Conservation (phyloP, 805 yeast species). For the Wickerhamomyces ciferrii region DNA sequence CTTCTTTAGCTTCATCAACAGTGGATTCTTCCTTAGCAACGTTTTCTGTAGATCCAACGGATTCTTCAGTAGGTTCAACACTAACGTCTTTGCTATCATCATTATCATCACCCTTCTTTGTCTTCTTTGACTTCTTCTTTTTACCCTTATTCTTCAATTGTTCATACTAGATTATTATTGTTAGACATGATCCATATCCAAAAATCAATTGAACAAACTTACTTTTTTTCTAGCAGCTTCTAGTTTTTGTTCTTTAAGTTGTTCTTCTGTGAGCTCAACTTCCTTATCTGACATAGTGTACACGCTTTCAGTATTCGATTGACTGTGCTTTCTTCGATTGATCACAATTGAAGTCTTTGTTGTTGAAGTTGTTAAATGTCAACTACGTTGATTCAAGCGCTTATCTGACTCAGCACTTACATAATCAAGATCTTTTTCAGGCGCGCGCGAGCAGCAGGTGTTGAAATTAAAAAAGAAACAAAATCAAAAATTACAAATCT, state of each 20-base stretch:
- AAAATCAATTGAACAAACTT: conserved; percentile 8
- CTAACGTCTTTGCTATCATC: conserved; percentile 7
- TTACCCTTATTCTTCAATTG: conserved; percentile 59
- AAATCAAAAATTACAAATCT: too few species aligned
- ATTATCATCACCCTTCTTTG: conserved; percentile 10
- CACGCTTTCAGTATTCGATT: background rate
- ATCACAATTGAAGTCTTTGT: background rate
- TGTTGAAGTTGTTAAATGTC: background rate
- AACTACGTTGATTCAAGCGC: background rate
- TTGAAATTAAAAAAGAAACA: too few species aligned
- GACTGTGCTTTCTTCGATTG: too few species aligned
- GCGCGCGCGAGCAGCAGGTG: too few species aligned
- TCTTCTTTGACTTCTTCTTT: conserved; percentile 33
- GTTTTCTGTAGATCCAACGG: conserved; percentile 5
- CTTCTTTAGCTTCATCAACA: conserved; percentile 9
- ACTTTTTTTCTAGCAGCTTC: conserved; percentile 72
- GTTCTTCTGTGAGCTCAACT: conserved; percentile 29
- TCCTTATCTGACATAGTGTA: conserved; percentile 5
- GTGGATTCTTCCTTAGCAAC: conserved; percentile 10
- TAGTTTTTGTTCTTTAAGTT: conserved; percentile 50
- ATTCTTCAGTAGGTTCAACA: conserved; percentile 5
- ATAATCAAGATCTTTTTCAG: too few species aligned
- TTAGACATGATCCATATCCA: background rate
- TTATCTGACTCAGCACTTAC: background rate
- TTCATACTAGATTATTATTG: conserved; percentile 35